Percentiles rank a stretch among this genome's conserved stretches.
Conservation (phyloP, 345 rosid species). For the Fremontodendron californicum region DNA sequence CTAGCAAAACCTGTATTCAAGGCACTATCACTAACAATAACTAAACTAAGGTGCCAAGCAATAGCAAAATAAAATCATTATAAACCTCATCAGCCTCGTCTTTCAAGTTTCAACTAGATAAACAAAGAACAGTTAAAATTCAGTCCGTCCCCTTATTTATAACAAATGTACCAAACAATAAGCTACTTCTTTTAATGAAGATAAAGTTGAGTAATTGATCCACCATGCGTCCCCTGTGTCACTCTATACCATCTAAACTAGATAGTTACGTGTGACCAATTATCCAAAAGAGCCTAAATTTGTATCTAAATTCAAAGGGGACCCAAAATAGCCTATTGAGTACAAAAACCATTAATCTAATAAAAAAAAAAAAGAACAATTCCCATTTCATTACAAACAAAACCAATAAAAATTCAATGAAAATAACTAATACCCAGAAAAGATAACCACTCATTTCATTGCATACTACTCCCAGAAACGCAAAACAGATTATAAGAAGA, state of each 20-base stretch:
- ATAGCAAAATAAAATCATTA: background rate
- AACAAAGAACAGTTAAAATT: background rate
- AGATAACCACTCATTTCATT: background rate
- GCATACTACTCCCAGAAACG: background rate
- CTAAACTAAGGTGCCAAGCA: background rate
- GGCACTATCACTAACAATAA: slow-evolving; percentile 9
- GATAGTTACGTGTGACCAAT: background rate
- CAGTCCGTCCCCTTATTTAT: background rate
- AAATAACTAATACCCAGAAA: slow-evolving; percentile 2
- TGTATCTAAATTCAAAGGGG: background rate
- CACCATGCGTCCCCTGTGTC: background rate
- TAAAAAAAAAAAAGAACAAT: background rate
- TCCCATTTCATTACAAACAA: background rate
- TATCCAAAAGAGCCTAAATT: background rate
- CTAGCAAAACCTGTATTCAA: slow-evolving; percentile 38
- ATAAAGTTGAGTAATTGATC: background rate
- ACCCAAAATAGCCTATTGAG: background rate
- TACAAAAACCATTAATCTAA: background rate
- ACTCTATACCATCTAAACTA: background rate
- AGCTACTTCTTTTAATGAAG: background rate
- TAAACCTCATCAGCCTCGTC: background rate
- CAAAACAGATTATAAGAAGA: background rate
- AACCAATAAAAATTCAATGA: background rate
- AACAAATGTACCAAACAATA: background rate
- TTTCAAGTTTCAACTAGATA: background rate